Evolutionary conservation across 176 grass and related monocot species (phyloP).

Genomic region (Tillandsia fasciculata): DNA sequence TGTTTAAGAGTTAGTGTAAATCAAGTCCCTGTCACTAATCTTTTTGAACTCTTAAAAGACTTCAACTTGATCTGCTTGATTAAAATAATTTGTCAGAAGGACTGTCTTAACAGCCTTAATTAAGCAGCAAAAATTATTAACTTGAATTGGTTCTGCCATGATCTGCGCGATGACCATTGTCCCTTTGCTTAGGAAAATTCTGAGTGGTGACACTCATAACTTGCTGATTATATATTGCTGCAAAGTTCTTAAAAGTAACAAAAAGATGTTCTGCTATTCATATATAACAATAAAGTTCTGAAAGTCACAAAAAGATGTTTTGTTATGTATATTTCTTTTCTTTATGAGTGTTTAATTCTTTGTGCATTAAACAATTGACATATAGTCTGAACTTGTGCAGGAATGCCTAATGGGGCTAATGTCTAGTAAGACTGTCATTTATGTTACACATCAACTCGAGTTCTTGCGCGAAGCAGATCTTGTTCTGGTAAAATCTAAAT

Average conservation of each 20-base stretch:
- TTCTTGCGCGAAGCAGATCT: slow-evolving; percentile 62
- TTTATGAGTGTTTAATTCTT: not conserved
- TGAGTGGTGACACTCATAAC: not conserved
- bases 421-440: slow-evolving; percentile 68
- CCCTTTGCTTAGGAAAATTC: not conserved
- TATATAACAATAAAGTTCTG: not conserved
- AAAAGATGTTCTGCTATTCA: not conserved
- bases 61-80: too few species aligned
- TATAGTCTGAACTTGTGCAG: slow-evolving; percentile 30
- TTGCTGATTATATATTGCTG: not conserved
- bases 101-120: too few species aligned
- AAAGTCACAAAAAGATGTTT: not conserved
- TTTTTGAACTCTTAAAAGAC: too few species aligned
- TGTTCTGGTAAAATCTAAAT: slow-evolving; percentile 59
- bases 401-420: slow-evolving; percentile 60
- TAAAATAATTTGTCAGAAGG: too few species aligned
- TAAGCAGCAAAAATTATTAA: not conserved
- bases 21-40: too few species aligned
- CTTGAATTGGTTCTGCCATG: not conserved
- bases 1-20: too few species aligned
- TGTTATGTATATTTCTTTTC: not conserved
- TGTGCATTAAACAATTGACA: not conserved
- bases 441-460: slow-evolving; percentile 85
- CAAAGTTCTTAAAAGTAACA: not conserved
- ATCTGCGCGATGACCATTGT: not conserved